phyloP scores from a whole-genome alignment of 106 monocot genomes.

The Cymbidium sinense region DNA sequence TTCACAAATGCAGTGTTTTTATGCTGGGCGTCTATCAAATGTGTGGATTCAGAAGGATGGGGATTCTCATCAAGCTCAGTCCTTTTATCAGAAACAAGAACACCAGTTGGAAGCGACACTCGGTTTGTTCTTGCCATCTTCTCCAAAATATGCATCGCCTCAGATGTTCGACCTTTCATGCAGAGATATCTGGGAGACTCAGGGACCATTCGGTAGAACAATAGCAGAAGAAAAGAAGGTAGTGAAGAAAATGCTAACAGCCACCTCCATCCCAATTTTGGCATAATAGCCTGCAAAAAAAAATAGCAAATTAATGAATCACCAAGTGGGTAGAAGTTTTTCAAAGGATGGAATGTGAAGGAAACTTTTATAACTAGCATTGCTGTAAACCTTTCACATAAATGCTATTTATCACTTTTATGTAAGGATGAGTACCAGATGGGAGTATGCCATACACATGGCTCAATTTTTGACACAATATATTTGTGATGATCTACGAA shows the following conservation, averaged over 20 bases:
- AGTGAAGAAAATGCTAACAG: slow-evolving; percentile 61
- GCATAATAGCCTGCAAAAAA: slow-evolving; percentile 62
- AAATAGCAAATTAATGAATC: not conserved
- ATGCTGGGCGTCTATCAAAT: slow-evolving; percentile 26
- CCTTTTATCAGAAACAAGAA: slow-evolving; percentile 46
- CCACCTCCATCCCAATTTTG: slow-evolving; percentile 84
- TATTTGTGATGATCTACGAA: not conserved
- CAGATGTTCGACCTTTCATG: slow-evolving; percentile 59
- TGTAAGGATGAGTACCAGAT: not conserved
- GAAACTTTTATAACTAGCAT: not conserved
- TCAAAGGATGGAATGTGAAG: no score
- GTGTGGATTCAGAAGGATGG: slow-evolving; percentile 32
- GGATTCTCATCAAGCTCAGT: slow-evolving; percentile 37
- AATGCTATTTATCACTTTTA: not conserved
- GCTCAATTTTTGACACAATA: not conserved
- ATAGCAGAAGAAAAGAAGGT: slow-evolving; percentile 73
- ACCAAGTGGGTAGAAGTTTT: not conserved
- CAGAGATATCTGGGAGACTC: slow-evolving; percentile 93
- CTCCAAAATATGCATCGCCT: slow-evolving; percentile 50
- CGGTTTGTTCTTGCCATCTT: slow-evolving; percentile 57
- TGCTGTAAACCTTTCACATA: not conserved
- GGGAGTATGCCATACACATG: not conserved
- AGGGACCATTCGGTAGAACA: slow-evolving; percentile 58
- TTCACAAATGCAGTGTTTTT: slow-evolving; percentile 6
- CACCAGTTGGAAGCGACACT: slow-evolving; percentile 44